These are phyloP conservation scores for Conticribra weissflogii DNA, from an alignment of 108 stramenopile species.

Conservation along the genomic window DNA sequence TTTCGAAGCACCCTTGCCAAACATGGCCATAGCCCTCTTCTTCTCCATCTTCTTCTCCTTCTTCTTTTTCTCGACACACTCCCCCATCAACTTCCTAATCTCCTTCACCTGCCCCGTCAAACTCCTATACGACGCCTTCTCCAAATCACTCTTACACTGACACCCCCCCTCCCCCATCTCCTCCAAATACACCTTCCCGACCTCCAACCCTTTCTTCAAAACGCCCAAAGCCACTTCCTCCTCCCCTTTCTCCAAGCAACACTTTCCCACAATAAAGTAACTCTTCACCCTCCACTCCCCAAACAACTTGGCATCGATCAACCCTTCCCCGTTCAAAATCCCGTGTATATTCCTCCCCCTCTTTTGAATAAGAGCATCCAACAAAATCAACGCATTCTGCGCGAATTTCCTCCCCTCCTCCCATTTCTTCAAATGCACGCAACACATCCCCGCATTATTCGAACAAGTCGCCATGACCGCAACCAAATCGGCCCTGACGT, in stretches of 20 bases:
- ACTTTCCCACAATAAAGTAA: conserved; percentile 55
- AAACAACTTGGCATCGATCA: conserved; percentile 68
- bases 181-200: conserved; percentile 36
- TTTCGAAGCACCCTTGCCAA: conserved; percentile 43
- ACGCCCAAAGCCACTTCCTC: conserved; percentile 21
- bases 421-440: conserved; percentile 55
- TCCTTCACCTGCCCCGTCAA: neutral
- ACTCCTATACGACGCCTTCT: too few species aligned
- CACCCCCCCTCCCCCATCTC: conserved; percentile 41
- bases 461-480: conserved; percentile 77
- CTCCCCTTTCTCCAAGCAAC: conserved; percentile 47
- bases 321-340: conserved; percentile 57
- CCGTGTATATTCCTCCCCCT: conserved; percentile 64
- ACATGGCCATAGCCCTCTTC: conserved; percentile 72
- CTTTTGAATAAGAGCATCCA: conserved; percentile 71
- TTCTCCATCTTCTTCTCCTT: conserved; percentile 53
- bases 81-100: neutral
- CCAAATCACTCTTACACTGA: neutral
- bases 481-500: conserved; percentile 75
- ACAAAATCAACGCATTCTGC: conserved; percentile 65
- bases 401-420: conserved; percentile 60
- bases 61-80: conserved; percentile 55
- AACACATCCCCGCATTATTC: conserved; percentile 87
- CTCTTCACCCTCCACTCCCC: conserved; percentile 83
- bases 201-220: conserved; percentile 49